A percentile compares a stretch with the other conserved stretches of the same genome.
These are phyloP conservation scores for Pichia sp. DNA, from an alignment of 1,139 yeast genomes.

Conservation along the genomic window DNA sequence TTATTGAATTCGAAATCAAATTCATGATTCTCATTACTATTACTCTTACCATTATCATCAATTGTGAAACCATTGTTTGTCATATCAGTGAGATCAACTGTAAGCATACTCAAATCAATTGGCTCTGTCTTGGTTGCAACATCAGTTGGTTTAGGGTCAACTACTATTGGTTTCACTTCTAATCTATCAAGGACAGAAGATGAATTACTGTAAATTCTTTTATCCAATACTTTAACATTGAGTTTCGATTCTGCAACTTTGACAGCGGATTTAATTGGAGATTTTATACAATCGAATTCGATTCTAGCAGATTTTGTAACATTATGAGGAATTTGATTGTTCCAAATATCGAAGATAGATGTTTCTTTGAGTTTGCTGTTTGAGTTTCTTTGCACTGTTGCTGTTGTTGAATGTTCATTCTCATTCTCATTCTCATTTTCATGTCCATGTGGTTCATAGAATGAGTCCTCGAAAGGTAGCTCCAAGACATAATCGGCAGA, in stretches of 20 bases:
- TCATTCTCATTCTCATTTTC: neutral
- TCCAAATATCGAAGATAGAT: neutral
- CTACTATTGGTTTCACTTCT: slow-evolving; percentile 13
- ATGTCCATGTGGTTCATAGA: neutral
- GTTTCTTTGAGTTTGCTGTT: neutral
- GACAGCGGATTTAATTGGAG: slow-evolving; percentile 19
- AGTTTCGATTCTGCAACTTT: slow-evolving; percentile 16
- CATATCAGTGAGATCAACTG: neutral
- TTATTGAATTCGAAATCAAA: neutral
- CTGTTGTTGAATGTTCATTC: neutral
- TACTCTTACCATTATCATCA: neutral
- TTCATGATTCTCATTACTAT: neutral
- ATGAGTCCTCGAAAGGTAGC: slow-evolving; percentile 1
- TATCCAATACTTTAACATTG: slow-evolving; percentile 20
- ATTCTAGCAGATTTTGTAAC: slow-evolving; percentile 22
- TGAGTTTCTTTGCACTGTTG: neutral
- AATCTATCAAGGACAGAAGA: slow-evolving; percentile 10
- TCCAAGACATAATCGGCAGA: neutral
- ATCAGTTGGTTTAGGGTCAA: neutral
- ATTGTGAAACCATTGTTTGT: neutral
- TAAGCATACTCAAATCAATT: neutral
- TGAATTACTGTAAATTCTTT: slow-evolving; percentile 3
- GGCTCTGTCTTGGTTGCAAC: neutral
- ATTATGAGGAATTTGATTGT: slow-evolving; percentile 18
- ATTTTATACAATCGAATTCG: slow-evolving; percentile 26